Evolutionary conservation across 2,329 filamentous ascomycete genomes (phyloP).

Genomic region (Xylaria sp.): DNA sequence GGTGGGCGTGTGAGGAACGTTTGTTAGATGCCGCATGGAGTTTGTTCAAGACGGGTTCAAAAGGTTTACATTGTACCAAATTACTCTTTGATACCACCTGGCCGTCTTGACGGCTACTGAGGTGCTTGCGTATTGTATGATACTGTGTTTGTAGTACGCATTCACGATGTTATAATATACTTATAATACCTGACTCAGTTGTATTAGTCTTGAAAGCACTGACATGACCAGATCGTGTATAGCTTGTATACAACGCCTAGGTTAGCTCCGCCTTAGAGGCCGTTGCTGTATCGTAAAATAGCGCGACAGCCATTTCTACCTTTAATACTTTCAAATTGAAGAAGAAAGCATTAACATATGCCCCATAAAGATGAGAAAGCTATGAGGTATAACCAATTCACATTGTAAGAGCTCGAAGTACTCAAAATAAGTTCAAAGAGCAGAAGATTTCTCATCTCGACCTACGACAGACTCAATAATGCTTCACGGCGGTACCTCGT

Average conservation of each 20-base stretch:
- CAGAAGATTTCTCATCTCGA: background rate
- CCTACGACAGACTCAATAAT: background rate
- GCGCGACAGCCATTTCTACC: too few relatives aligned
- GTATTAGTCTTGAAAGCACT: background rate
- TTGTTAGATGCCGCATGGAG: constrained; percentile 37
- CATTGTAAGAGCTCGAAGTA: too few relatives aligned
- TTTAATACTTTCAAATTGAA: too few relatives aligned
- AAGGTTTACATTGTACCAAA: constrained; percentile 16
- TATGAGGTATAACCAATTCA: too few relatives aligned
- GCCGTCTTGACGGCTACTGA: constrained; percentile 1
- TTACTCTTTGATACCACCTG: constrained; percentile 26
- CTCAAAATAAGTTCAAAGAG: background rate
- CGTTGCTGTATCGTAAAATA: too few relatives aligned
- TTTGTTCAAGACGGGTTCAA: constrained; percentile 32
- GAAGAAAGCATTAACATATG: too few relatives aligned
- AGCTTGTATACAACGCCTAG: background rate
- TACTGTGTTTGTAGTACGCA: constrained; percentile 10
- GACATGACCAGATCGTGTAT: background rate
- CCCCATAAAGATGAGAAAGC: too few relatives aligned
- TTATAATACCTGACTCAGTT: background rate
- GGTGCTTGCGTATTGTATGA: constrained; percentile 24
- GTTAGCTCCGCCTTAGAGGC: too few relatives aligned
- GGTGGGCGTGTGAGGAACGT: constrained; percentile 16
- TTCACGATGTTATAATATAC: constrained; percentile 10
- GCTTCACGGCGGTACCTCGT: constrained; percentile 68